A percentile compares a stretch with the other conserved stretches of the same genome.
Evolutionary conservation across 257 asterid species (phyloP).

Genomic region (Thymus quinquecostatus): DNA sequence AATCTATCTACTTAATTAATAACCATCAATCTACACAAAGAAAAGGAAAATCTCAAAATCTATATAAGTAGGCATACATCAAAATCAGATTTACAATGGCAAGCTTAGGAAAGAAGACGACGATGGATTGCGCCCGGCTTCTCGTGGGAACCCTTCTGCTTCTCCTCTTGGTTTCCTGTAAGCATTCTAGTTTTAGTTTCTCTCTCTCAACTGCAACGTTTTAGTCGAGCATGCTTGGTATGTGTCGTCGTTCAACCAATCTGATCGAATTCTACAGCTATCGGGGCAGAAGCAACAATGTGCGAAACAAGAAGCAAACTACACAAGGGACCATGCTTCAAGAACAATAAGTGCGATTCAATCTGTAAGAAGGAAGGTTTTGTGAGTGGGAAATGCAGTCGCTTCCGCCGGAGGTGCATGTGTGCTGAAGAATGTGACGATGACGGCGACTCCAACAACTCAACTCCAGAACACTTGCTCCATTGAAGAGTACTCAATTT

Average conservation of each 20-base stretch:
- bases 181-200: neutral
- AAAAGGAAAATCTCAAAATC: neutral
- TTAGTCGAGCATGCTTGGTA: neutral
- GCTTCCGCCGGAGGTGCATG: conserved; percentile 27
- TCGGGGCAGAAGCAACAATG: conserved; percentile 26
- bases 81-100: neutral
- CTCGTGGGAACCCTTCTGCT: conserved; percentile 15
- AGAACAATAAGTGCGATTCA: conserved; percentile 26
- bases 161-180: conserved; percentile 37
- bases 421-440: conserved; percentile 27
- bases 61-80: neutral
- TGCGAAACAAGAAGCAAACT: conserved; percentile 33
- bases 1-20: too few species aligned
- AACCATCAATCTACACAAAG: too few species aligned
- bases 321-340: conserved; percentile 32
- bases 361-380: conserved; percentile 37
- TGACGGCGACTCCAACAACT: too few species aligned
- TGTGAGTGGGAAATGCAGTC: conserved; percentile 32
- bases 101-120: neutral
- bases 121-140: conserved; percentile 14
- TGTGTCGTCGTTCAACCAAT: too few species aligned
- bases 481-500: too few species aligned
- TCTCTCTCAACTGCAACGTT: neutral
- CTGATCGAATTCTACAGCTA: conserved; percentile 11
- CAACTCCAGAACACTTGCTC: too few species aligned